Percentiles rank a stretch among this genome's conserved stretches.
These are phyloP conservation scores for Lactarius vividus DNA, from an alignment of 768 basidiomycete genomes.

Conservation along the genomic window DNA sequence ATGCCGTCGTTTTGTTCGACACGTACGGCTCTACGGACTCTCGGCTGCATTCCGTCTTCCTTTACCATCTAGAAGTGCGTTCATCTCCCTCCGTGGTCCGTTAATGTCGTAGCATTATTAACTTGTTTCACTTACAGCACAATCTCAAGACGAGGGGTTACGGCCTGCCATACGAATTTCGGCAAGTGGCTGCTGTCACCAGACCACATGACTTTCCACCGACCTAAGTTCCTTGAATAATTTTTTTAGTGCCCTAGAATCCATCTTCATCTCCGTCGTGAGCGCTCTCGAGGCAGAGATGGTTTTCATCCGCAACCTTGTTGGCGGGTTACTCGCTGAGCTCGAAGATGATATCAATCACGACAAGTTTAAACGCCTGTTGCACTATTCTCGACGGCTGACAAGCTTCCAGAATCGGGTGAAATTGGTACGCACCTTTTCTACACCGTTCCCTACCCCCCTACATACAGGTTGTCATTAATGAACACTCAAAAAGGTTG, in stretches of 20 bases:
- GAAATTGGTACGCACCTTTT: conserved; percentile 53
- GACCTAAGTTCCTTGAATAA: conserved; percentile 5
- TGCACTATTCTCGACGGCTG: conserved; percentile 89
- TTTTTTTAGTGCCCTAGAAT: conserved; percentile 79
- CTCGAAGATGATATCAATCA: conserved; percentile 95
- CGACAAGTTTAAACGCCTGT: conserved; percentile 86
- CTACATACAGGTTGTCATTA: conserved; percentile 3
- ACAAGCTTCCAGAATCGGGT: conserved; percentile 90
- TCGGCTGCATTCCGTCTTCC: conserved; percentile 78
- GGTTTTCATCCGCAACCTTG: conserved; percentile 88
- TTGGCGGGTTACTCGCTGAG: conserved; percentile 86
- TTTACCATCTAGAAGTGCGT: conserved; percentile 81
- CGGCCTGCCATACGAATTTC: conserved; percentile 83
- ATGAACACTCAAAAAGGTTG: conserved; percentile 50
- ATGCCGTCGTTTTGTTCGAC: conserved; percentile 89
- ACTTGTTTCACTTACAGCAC: conserved; percentile 48
- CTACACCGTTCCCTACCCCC: conserved; percentile 7
- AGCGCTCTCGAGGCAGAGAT: conserved; percentile 95
- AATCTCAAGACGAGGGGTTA: conserved; percentile 72
- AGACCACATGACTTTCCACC: conserved; percentile 22
- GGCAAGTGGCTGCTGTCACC: conserved; percentile 44
- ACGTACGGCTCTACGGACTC: conserved; percentile 87
- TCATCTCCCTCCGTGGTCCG: conserved; percentile 16
- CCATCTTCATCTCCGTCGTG: conserved; percentile 85
- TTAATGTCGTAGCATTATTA: conserved; percentile 16